Conservation (phyloP, 495 filamentous ascomycete genomes). For the Daldinia concentrica region DNA sequence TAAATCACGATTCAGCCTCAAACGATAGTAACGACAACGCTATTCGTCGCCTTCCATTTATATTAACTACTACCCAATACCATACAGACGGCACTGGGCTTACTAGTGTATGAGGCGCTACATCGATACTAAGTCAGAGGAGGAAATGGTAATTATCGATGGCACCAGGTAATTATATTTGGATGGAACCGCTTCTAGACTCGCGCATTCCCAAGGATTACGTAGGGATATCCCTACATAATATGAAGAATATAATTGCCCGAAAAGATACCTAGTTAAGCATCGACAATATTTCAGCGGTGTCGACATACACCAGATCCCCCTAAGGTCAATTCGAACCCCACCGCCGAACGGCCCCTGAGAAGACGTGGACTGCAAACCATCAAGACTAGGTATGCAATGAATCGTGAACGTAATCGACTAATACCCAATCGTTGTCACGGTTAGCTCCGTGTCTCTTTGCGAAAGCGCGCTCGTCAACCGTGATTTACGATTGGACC, state of each 20-base stretch:
- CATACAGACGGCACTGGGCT: neutral
- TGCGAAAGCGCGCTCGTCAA: neutral
- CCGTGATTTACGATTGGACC: neutral
- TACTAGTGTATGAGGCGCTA: neutral
- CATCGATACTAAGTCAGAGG: neutral
- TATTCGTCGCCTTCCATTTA: neutral
- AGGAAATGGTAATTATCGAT: neutral
- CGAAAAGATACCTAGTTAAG: neutral
- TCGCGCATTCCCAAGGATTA: neutral
- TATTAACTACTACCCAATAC: neutral
- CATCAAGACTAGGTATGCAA: neutral
- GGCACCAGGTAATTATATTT: neutral
- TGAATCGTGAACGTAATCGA: neutral
- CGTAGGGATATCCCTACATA: neutral
- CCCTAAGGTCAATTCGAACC: neutral
- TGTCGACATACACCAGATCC: neutral
- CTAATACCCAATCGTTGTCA: neutral
- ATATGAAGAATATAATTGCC: neutral
- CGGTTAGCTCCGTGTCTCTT: neutral
- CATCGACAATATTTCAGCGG: neutral
- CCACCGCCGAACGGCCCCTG: neutral
- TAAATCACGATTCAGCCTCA: slow-evolving; percentile 15
- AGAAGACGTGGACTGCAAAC: neutral
- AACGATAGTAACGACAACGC: slow-evolving; percentile 4
- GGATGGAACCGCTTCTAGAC: neutral